Conservation (phyloP, 108 stramenopile genomes). For the Parmales sp. region DNA sequence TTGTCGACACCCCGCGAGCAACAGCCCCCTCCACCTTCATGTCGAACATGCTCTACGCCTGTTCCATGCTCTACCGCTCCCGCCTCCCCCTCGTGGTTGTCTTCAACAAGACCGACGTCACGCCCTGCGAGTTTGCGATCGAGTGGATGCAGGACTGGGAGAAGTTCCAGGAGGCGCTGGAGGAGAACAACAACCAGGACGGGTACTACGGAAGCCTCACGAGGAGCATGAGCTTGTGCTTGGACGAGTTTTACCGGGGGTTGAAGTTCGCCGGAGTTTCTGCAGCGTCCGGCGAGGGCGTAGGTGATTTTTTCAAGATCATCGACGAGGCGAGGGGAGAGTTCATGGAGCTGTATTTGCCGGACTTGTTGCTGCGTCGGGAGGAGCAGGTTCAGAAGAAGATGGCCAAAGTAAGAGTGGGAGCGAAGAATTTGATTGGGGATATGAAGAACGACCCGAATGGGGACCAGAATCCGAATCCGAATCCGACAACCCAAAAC, state of each 20-base stretch:
- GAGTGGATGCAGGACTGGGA: constrained; percentile 99
- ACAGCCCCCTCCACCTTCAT: constrained; percentile 93
- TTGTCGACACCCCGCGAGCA: constrained; percentile 93
- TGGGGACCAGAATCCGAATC: too few species aligned
- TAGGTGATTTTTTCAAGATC: constrained; percentile 73
- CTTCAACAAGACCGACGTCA: constrained; percentile 91
- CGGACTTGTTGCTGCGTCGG: constrained; percentile 67
- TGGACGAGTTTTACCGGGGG: constrained; percentile 94
- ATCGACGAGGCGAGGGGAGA: constrained; percentile 69
- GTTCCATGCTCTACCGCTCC: constrained; percentile 88
- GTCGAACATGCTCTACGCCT: constrained; percentile 99
- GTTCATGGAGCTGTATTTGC: constrained; percentile 74
- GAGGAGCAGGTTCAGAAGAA: constrained; percentile 64
- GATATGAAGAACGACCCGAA: constrained; percentile 34
- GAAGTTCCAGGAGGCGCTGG: constrained; percentile 36
- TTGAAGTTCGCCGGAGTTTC: constrained; percentile 79
- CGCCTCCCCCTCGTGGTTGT: constrained; percentile 84
- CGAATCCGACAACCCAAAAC: too few species aligned
- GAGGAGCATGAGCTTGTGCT: constrained; percentile 74
- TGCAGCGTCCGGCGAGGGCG: constrained; percentile 86
- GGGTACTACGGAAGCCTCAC: constrained; percentile 86
- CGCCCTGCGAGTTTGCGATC: constrained; percentile 63
- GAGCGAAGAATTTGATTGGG: constrained; percentile 35
- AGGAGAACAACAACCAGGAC: constrained; percentile 19
- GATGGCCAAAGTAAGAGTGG: constrained; percentile 45